A percentile compares a stretch with the other conserved stretches of the same genome.
phyloP scores from a whole-genome alignment of 768 basidiomycete species.

The Pleurotus platypus region DNA sequence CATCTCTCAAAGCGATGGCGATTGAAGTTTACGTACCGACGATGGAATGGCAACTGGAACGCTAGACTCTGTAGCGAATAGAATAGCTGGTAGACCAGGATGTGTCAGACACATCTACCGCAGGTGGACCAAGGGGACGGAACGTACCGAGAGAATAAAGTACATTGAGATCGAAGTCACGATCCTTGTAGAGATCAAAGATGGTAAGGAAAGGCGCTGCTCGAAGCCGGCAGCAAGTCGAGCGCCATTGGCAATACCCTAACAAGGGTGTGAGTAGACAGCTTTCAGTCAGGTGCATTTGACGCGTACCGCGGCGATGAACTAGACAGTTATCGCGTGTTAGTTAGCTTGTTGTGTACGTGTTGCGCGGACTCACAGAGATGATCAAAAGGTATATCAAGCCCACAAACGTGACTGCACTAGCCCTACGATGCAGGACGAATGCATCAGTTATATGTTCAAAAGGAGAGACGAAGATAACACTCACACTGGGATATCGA shows the following conservation, averaged over 20 bases:
- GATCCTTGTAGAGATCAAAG: conserved; percentile 28
- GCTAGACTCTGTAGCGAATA: conserved; percentile 59
- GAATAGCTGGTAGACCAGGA: conserved; percentile 28
- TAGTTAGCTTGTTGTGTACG: background rate
- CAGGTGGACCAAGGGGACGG: background rate
- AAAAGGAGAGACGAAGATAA: background rate
- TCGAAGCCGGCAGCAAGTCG: conserved; percentile 35
- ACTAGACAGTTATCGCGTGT: background rate
- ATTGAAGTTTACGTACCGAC: conserved; percentile 29
- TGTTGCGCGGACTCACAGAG: conserved; percentile 14
- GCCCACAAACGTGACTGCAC: conserved; percentile 51
- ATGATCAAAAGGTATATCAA: conserved; percentile 49
- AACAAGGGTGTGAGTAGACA: background rate
- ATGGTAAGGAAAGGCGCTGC: conserved; percentile 22
- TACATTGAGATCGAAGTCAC: conserved; percentile 25
- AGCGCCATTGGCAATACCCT: conserved; percentile 16
- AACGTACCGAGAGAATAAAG: conserved; percentile 34
- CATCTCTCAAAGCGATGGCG: background rate
- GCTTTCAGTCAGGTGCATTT: background rate
- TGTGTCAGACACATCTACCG: background rate
- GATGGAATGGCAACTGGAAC: conserved; percentile 53
- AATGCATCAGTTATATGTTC: background rate
- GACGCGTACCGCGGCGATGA: conserved; percentile 3
- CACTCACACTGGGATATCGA: conserved; percentile 55
- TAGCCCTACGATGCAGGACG: conserved; percentile 32